Evolutionary conservation across 148 eudicot species (phyloP).

Genomic region (Chenopodium quinoa): DNA sequence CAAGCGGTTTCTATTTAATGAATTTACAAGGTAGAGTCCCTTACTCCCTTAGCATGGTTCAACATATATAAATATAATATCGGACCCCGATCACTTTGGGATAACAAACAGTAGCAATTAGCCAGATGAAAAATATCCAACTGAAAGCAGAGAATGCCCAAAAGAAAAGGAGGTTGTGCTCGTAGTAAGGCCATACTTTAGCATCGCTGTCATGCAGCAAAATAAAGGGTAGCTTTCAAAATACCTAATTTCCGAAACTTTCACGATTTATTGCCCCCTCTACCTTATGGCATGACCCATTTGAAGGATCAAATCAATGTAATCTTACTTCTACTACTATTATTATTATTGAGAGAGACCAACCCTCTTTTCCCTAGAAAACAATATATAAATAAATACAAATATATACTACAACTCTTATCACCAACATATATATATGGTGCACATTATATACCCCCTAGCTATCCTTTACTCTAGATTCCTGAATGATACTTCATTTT

Average conservation of each 20-base stretch:
- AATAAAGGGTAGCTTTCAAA: slow-evolving; percentile 27
- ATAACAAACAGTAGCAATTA: not conserved
- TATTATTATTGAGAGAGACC: not conserved
- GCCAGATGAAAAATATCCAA: slow-evolving; percentile 1
- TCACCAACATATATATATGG: slow-evolving; percentile 8
- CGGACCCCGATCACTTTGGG: not conserved
- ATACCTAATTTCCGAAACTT: slow-evolving; percentile 37
- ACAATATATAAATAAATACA: not conserved
- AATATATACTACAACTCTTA: slow-evolving; percentile 11
- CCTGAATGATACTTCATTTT: too few relatives aligned
- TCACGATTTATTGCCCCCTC: slow-evolving; percentile 39
- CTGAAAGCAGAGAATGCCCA: not conserved
- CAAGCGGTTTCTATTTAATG: too few relatives aligned
- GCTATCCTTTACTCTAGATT: not conserved
- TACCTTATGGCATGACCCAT: slow-evolving; percentile 27
- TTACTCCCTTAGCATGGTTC: not conserved
- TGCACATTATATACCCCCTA: not conserved
- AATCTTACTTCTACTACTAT: slow-evolving; percentile 11
- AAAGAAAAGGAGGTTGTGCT: not conserved
- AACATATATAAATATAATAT: not conserved
- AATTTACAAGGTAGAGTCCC: too few relatives aligned
- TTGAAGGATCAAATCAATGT: slow-evolving; percentile 25
- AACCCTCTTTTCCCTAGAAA: slow-evolving; percentile 21
- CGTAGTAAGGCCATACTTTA: slow-evolving; percentile 15
- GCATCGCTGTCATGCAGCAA: slow-evolving; percentile 29